A percentile compares a stretch with the other conserved stretches of the same genome.
These are phyloP conservation scores for Nothophaeocryptopus gaeumannii DNA, from an alignment of 2,329 filamentous ascomycete genomes.

Conservation along the genomic window DNA sequence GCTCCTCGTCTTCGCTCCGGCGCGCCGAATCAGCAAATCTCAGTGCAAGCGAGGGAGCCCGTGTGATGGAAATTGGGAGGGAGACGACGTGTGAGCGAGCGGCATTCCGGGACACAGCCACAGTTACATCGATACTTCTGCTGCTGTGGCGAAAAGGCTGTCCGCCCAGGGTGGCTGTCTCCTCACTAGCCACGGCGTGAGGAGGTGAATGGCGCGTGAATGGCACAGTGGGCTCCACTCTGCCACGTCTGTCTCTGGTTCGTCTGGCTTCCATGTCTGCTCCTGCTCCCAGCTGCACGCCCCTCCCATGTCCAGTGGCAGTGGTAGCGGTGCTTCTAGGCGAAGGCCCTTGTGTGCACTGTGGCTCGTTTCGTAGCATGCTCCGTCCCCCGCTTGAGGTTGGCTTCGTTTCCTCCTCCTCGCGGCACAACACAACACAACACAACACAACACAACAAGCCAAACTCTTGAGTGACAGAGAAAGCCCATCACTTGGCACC, in stretches of 20 bases:
- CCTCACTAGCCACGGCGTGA: neutral
- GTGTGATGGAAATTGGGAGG: neutral
- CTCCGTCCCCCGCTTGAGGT: constrained; percentile 14
- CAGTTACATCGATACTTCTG: neutral
- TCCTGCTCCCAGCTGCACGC: constrained; percentile 4
- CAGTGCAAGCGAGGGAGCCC: neutral
- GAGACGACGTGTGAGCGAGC: too few species aligned
- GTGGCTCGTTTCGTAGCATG: constrained; percentile 24
- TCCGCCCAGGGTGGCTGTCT: too few species aligned
- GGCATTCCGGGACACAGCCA: constrained; percentile 1
- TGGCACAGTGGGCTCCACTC: neutral
- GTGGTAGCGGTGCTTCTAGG: neutral
- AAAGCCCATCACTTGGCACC: too few species aligned
- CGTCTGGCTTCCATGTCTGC: neutral
- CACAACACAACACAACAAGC: too few species aligned
- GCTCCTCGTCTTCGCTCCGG: neutral
- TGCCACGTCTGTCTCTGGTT: neutral
- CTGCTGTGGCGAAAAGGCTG: too few species aligned
- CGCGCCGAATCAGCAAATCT: neutral
- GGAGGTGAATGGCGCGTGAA: constrained; percentile 2
- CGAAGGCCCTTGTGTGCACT: constrained; percentile 6
- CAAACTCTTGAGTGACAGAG: too few species aligned
- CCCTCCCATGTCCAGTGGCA: neutral
- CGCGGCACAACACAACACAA: neutral
- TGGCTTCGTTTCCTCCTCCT: neutral